Base-by-base conservation (phyloP, 306 rosid species). In the Abrus precatorius region DNA sequence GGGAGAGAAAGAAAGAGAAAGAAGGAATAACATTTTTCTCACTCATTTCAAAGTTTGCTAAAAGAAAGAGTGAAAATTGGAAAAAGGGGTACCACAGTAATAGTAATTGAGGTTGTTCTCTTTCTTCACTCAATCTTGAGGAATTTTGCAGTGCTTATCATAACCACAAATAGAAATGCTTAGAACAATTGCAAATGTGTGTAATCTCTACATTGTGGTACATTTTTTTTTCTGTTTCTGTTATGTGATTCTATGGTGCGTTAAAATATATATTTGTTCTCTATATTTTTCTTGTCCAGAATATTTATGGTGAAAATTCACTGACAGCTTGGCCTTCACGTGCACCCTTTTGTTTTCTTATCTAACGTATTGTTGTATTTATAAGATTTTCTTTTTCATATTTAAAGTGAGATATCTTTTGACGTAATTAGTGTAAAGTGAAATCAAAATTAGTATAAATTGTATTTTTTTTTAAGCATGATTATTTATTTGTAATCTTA, bases 1-100 rank as follows among this genome's bases (percentile, higher is more conserved):
- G 34, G 88, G 87, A 85, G 91, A 88, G 52, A 92, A 86, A 77
- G 88, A 87, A 49, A 90, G 77, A 75, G 75, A 83, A 20, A 86
- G 81, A 90, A 91, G 59, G 84, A 82, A 72, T 65, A 85, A 81
- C 32, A 80, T 80, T 57, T 83, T 84, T 76, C 40, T 78, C 67
- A 49, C 82, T n/a, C 80, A 75, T 77, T 82, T 85, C 32, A 89
- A 86, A 78, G 87, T 76, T 77, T 93, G 93, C 80, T 82, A 76
- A 72, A 57, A 33, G 33, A 74, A 54, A 1, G 68, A 11, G 20
- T 43, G 13, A 8, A 63, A 85, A 3, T 34, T 53, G 70, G 10
- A 32, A 54, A 67, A 67, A 7, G 5, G 40, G 11, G 14, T 38
- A n/a, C 9, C 34, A 69, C 32, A 53, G 61, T 11, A 59, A 60